These are phyloP conservation scores for Marasmius tenuissimus DNA, from an alignment of 1,284 basidiomycete genomes.

Conservation along the genomic window DNA sequence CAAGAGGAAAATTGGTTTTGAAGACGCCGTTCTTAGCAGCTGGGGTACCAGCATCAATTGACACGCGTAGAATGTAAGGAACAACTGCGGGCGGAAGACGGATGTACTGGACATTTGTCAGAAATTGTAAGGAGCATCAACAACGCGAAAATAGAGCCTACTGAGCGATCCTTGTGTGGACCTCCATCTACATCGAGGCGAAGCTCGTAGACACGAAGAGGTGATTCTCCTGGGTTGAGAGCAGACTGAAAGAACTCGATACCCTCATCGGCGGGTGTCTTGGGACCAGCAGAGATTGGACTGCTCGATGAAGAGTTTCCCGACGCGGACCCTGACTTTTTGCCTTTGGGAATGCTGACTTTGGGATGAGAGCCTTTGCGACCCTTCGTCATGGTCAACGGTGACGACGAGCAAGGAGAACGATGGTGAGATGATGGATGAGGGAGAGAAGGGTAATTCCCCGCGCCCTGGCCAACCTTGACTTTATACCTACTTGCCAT, in stretches of 20 bases:
- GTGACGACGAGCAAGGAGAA: not conserved
- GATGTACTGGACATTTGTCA: conserved; percentile 67
- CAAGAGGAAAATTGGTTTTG: conserved; percentile 92
- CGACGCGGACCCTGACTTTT: conserved; percentile 11
- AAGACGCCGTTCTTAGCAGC: conserved; percentile 87
- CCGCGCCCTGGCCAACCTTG: not conserved
- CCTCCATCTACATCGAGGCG: conserved; percentile 86
- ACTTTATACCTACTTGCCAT: not conserved
- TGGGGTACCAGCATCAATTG: conserved; percentile 85
- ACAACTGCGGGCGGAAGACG: conserved; percentile 88
- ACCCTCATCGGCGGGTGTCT: conserved; percentile 90
- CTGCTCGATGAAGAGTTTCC: conserved; percentile 16
- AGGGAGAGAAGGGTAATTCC: conserved; percentile 3
- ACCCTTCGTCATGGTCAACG: conserved; percentile 16
- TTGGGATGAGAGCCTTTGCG: conserved; percentile 12
- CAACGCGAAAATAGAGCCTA: conserved; percentile 39
- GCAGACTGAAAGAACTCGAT: conserved; percentile 82
- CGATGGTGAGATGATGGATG: conserved; percentile 5
- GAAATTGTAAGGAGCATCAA: conserved; percentile 16
- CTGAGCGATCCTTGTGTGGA: conserved; percentile 80
- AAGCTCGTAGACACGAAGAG: conserved; percentile 83
- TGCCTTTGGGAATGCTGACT: conserved; percentile 10
- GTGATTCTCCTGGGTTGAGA: conserved; percentile 52
- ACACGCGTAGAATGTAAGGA: conserved; percentile 89
- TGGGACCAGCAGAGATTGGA: conserved; percentile 45